Conservation (phyloP, 352 stramenopile genomes). For the Pythium pyrilobum region DNA sequence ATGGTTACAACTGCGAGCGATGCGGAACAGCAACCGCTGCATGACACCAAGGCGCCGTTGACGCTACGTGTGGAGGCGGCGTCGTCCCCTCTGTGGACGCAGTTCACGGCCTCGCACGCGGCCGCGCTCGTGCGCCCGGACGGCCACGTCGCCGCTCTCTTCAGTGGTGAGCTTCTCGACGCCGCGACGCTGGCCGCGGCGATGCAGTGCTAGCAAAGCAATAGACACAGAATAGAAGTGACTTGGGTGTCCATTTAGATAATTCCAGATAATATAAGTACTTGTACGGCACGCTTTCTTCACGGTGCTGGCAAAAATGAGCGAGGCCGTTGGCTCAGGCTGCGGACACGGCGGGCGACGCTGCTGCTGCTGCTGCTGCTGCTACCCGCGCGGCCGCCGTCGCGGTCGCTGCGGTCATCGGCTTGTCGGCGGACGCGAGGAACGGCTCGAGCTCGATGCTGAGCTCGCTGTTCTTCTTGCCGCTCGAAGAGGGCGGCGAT, state of each 20-base stretch:
- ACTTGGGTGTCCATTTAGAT: too few relatives aligned
- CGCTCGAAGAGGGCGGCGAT: slow-evolving; percentile 5
- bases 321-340: too few relatives aligned
- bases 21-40: neutral
- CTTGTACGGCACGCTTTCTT: too few relatives aligned
- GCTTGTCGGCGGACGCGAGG: slow-evolving; percentile 10
- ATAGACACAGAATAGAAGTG: neutral
- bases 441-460: slow-evolving; percentile 39
- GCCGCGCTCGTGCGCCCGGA: slow-evolving; percentile 75
- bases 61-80: neutral
- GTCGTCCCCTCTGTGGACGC: slow-evolving; percentile 29
- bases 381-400: neutral
- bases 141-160: slow-evolving; percentile 69
- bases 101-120: slow-evolving; percentile 27
- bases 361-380: neutral
- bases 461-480: slow-evolving; percentile 31
- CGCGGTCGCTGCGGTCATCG: neutral
- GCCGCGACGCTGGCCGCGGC: neutral
- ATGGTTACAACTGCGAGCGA: neutral
- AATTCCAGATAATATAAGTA: too few relatives aligned
- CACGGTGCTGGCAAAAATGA: too few relatives aligned
- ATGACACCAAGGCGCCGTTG: neutral
- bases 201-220: neutral
- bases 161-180: slow-evolving; percentile 13
- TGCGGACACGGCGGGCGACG: too few relatives aligned